Evolutionary conservation across 192 early-diverging fungal genomes (phyloP).

Genomic region (Coemansia sp.): DNA sequence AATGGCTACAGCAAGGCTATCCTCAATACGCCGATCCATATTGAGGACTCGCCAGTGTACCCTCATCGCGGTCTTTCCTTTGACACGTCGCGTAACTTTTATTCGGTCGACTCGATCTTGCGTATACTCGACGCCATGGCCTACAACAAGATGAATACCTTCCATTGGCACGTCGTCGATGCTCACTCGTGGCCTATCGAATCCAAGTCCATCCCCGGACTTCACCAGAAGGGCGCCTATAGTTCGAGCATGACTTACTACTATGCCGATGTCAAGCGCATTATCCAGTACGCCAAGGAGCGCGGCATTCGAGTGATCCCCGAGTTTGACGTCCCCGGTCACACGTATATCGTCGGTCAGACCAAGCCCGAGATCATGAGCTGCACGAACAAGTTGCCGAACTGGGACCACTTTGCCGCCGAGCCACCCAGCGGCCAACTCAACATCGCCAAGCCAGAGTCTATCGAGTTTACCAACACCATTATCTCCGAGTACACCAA

Average conservation of each 20-base stretch:
- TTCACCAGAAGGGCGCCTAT: conserved; percentile 67
- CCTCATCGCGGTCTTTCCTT: conserved; percentile 69
- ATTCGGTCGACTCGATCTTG: conserved; percentile 58
- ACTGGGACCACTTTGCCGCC: conserved; percentile 62
- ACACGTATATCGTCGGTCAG: conserved; percentile 62
- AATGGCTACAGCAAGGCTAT: conserved; percentile 56
- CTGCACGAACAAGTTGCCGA: conserved; percentile 63
- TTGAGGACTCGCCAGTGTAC: conserved; percentile 65
- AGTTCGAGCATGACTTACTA: conserved; percentile 63
- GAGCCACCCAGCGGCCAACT: conserved; percentile 86
- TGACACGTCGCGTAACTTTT: conserved; percentile 71
- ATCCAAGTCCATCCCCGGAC: conserved; percentile 62
- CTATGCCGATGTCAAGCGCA: conserved; percentile 64
- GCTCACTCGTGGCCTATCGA: conserved; percentile 71
- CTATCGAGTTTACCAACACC: conserved; percentile 63
- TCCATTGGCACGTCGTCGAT: conserved; percentile 80
- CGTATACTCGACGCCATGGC: conserved; percentile 68
- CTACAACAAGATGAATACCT: conserved; percentile 77
- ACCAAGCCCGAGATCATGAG: conserved; percentile 62
- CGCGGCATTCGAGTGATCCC: conserved; percentile 87
- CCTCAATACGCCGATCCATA: conserved; percentile 61
- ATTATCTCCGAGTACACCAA: conserved; percentile 69
- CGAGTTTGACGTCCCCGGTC: conserved; percentile 87
- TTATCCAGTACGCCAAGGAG: conserved; percentile 71
- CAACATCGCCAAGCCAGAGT: conserved; percentile 65